Percentiles rank a stretch among this genome's conserved stretches.
Conservation (phyloP, 2,329 filamentous ascomycete genomes). For the Aspergillus viridinutans region DNA sequence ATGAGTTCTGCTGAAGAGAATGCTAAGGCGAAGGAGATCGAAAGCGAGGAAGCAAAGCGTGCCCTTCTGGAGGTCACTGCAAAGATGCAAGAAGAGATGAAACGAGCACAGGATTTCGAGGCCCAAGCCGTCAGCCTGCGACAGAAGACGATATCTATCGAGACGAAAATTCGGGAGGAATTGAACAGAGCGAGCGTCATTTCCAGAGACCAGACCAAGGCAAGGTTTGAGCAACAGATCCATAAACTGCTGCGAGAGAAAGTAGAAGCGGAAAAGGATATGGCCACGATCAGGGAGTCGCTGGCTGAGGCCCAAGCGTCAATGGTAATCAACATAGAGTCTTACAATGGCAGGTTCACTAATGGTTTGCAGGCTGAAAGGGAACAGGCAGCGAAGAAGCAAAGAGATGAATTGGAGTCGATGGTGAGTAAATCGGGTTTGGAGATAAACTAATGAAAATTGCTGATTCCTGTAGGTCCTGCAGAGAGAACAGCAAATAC, state of each 20-base stretch:
- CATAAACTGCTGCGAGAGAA: conserved; percentile 26
- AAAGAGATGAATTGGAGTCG: conserved; percentile 9
- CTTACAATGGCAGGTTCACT: conserved; percentile 2
- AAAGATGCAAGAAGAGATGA: conserved; percentile 15
- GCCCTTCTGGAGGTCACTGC: conserved; percentile 17
- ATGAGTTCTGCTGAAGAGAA: conserved; percentile 12
- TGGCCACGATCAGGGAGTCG: conserved; percentile 15
- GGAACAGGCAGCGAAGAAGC: conserved; percentile 9
- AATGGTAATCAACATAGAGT: conserved; percentile 18
- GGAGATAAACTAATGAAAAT: no score
- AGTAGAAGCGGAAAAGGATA: conserved; percentile 14
- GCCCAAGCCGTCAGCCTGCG: conserved; percentile 18
- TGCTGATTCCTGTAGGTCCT: conserved; percentile 19
- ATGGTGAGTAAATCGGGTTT: conserved; percentile 14
- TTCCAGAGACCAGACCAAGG: conserved; percentile 24
- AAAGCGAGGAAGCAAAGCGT: conserved; percentile 14
- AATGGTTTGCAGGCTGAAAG: conserved; percentile 17
- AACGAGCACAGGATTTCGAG: conserved; percentile 13
- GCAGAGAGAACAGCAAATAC: conserved; percentile 17
- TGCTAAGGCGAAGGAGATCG: conserved; percentile 16
- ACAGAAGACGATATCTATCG: conserved; percentile 17
- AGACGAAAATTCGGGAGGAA: conserved; percentile 28
- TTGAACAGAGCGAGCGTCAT: conserved; percentile 26
- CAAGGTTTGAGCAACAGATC: conserved; percentile 27
- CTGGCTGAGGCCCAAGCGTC: conserved; percentile 16